A percentile compares a stretch with the other conserved stretches of the same genome.
Evolutionary conservation across 202 grass and related monocot genomes (phyloP).

Genomic region (Cymbopogon flexuosus): DNA sequence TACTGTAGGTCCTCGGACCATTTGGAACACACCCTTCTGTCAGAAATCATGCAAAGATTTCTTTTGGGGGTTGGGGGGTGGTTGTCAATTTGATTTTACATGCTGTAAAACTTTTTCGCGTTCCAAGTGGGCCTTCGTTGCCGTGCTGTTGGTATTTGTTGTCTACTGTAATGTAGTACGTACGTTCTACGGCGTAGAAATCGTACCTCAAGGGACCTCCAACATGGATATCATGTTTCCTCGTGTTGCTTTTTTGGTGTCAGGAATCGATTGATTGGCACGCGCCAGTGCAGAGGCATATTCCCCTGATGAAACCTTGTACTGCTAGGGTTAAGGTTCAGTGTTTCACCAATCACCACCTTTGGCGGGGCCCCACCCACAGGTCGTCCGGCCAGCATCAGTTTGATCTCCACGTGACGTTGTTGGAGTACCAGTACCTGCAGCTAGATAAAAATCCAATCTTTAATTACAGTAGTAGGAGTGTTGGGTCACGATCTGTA

Average conservation of each 20-base stretch:
- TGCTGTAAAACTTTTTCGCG: too few relatives aligned
- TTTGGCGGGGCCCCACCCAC: too few relatives aligned
- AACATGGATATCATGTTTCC: background rate
- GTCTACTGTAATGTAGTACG: too few relatives aligned
- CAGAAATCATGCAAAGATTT: background rate
- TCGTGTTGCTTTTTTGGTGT: background rate
- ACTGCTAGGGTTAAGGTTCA: background rate
- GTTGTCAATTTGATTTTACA: too few relatives aligned
- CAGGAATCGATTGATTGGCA: background rate
- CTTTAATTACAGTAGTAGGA: background rate
- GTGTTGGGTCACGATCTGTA: background rate
- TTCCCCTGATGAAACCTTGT: background rate
- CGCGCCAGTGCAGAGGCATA: background rate
- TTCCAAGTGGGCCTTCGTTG: too few relatives aligned
- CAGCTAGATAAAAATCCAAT: background rate
- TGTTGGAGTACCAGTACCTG: background rate
- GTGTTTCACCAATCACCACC: background rate
- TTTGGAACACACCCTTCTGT: background rate
- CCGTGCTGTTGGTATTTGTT: background rate
- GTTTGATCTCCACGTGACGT: conserved; percentile 16
- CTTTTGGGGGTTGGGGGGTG: too few relatives aligned
- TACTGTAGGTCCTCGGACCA: too few relatives aligned
- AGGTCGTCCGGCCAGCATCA: background rate
- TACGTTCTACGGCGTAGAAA: too few relatives aligned
- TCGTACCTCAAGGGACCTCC: background rate